Evolutionary conservation across 2,329 filamentous ascomycete genomes (phyloP).

Genomic region (Aspergillus quadricinctus): DNA sequence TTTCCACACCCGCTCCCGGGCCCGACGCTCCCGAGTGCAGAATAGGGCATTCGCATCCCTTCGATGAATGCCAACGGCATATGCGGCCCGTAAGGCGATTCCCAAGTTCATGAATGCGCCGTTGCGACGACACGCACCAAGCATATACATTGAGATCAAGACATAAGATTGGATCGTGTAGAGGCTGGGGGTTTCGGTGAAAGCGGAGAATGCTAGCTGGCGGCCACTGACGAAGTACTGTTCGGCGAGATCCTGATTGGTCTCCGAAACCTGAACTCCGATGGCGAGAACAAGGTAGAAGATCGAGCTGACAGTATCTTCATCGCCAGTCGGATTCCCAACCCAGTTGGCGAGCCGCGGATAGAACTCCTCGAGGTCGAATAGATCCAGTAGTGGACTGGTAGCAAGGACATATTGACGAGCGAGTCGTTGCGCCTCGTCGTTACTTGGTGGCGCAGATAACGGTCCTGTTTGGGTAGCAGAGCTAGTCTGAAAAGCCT

Average conservation of each 20-base stretch:
- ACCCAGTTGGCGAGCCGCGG: constrained; percentile 37
- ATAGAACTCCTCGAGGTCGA: constrained; percentile 43
- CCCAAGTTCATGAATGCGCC: constrained; percentile 51
- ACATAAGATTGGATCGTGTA: constrained; percentile 50
- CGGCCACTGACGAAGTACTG: constrained; percentile 46
- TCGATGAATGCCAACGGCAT: constrained; percentile 50
- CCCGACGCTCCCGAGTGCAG: constrained; percentile 37
- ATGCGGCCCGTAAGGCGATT: constrained; percentile 49
- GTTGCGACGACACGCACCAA: constrained; percentile 49
- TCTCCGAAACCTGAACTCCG: constrained; percentile 42
- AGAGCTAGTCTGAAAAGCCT: constrained; percentile 34
- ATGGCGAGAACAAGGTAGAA: constrained; percentile 51
- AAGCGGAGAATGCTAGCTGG: constrained; percentile 42
- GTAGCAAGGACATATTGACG: constrained; percentile 44
- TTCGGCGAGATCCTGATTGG: constrained; percentile 40
- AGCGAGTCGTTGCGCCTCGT: constrained; percentile 40
- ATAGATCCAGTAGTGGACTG: constrained; percentile 47
- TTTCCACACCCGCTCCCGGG: constrained; percentile 50
- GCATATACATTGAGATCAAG: constrained; percentile 50
- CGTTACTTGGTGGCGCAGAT: constrained; percentile 27
- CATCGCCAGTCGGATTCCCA: constrained; percentile 30
- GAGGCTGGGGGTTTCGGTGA: constrained; percentile 48
- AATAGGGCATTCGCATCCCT: constrained; percentile 51
- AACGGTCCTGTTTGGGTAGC: constrained; percentile 26
- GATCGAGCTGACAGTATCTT: constrained; percentile 44